Conservation (phyloP, 1,284 basidiomycete genomes). For the Puccinia polysora region DNA sequence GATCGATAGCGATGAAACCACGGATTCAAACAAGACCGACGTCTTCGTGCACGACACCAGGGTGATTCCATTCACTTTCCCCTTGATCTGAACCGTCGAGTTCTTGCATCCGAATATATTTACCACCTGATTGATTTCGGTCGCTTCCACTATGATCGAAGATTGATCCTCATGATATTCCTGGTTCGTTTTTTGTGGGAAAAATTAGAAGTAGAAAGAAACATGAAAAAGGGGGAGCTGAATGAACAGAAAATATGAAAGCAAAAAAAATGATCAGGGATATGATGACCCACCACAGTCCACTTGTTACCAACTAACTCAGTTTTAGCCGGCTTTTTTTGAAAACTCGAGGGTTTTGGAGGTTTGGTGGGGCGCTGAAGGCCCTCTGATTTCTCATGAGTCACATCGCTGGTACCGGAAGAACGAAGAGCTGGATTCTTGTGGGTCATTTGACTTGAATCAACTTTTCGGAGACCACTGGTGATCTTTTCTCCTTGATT, state of each 20-base stretch:
- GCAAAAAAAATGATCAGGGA: neutral
- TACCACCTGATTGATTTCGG: conserved; percentile 75
- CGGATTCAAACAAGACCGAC: conserved; percentile 79
- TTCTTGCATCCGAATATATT: conserved; percentile 90
- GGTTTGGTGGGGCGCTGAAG: conserved; percentile 60
- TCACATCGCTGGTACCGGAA: conserved; percentile 62
- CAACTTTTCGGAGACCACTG: conserved; percentile 84
- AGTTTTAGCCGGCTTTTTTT: conserved; percentile 90
- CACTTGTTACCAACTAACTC: conserved; percentile 90
- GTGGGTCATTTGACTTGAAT: conserved; percentile 95
- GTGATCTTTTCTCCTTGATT: conserved; percentile 88
- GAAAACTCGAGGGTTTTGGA: conserved; percentile 68
- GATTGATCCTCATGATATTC: conserved; percentile 88
- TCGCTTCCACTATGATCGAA: conserved; percentile 69
- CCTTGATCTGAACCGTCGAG: conserved; percentile 77
- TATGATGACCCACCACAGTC: conserved; percentile 67
- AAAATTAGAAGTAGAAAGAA: neutral
- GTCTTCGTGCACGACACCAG: conserved; percentile 85
- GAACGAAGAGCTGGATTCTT: conserved; percentile 86
- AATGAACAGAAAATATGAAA: neutral
- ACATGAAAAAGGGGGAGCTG: neutral
- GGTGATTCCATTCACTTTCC: conserved; percentile 92
- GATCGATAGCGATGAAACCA: conserved; percentile 80
- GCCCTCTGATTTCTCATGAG: conserved; percentile 49
- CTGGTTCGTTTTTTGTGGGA: conserved; percentile 55